phyloP scores from a whole-genome alignment of 345 rosid genomes.

The Lenwebbia sp. region DNA sequence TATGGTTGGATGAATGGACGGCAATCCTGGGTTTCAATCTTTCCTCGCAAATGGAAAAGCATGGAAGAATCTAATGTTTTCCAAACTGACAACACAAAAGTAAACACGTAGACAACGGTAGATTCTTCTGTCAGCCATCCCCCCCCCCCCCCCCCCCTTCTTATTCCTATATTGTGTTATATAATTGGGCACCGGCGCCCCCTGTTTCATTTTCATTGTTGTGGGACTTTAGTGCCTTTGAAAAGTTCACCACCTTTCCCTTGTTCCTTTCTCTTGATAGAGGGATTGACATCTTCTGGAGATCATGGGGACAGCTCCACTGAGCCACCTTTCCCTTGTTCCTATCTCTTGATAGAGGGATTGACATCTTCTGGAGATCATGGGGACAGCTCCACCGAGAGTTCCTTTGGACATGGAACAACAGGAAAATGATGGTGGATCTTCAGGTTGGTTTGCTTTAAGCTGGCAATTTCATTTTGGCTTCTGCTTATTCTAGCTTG shows the following conservation, averaged over 20 bases:
- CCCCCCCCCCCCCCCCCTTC: not conserved
- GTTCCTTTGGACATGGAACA: not conserved
- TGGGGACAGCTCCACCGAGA: not conserved
- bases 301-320: not conserved
- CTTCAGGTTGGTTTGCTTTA: not conserved
- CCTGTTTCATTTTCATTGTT: not conserved
- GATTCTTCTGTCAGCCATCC: not conserved
- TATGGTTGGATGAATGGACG: not conserved
- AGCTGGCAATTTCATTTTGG: not conserved
- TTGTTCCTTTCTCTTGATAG: not conserved
- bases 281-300: not conserved
- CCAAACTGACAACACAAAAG: not conserved
- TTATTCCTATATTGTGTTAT: not conserved
- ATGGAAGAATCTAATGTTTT: not conserved
- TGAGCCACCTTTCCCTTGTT: not conserved
- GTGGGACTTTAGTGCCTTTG: not conserved
- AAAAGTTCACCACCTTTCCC: not conserved
- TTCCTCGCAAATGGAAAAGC: not conserved
- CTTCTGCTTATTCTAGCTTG: not conserved
- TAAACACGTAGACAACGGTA: not conserved
- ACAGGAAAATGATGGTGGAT: not conserved
- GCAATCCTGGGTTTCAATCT: not conserved
- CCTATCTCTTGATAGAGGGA: not conserved
- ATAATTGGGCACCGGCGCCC: not conserved
- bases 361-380: not conserved